A percentile compares a stretch with the other conserved stretches of the same genome.
phyloP scores from a whole-genome alignment of 2,329 filamentous ascomycete species.

The Zymoseptoria ardabiliae region DNA sequence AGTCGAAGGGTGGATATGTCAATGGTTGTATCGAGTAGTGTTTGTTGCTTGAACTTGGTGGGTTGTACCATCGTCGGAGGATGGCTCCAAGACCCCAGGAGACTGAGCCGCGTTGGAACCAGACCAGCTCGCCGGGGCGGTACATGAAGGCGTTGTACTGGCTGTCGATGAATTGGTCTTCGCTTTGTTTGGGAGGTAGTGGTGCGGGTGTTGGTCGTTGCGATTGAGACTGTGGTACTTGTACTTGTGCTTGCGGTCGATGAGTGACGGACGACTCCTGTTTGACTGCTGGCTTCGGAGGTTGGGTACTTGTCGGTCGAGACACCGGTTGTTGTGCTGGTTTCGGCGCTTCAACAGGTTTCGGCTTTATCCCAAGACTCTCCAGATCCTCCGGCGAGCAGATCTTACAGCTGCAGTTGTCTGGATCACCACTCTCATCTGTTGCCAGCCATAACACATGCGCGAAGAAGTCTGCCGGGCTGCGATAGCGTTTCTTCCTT shows the following conservation, averaged over 20 bases:
- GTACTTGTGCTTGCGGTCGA: neutral
- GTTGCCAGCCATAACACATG: constrained; percentile 52
- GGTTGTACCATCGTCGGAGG: constrained; percentile 35
- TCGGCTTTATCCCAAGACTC: constrained; percentile 26
- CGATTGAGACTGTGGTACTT: constrained; percentile 20
- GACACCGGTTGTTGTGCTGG: constrained; percentile 1
- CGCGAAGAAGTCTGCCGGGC: constrained; percentile 53
- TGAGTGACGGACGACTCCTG: neutral
- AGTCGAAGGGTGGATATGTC: constrained; percentile 26
- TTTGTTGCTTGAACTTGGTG: constrained; percentile 13
- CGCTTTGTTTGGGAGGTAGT: constrained; percentile 34
- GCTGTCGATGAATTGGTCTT: constrained; percentile 45
- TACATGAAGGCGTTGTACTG: constrained; percentile 44
- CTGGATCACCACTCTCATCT: constrained; percentile 45
- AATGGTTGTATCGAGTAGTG: constrained; percentile 34
- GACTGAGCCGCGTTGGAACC: constrained; percentile 43
- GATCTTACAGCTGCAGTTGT: constrained; percentile 52
- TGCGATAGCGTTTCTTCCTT: constrained; percentile 50
- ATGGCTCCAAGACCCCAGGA: constrained; percentile 51
- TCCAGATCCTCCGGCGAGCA: constrained; percentile 49
- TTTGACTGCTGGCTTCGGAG: neutral
- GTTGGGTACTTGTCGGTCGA: constrained; percentile 2
- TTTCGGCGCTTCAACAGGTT: constrained; percentile 3
- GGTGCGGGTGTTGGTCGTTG: constrained; percentile 28
- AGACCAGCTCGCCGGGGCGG: constrained; percentile 49